phyloP scores from a whole-genome alignment of 148 eudicot genomes.

The Silene conica region DNA sequence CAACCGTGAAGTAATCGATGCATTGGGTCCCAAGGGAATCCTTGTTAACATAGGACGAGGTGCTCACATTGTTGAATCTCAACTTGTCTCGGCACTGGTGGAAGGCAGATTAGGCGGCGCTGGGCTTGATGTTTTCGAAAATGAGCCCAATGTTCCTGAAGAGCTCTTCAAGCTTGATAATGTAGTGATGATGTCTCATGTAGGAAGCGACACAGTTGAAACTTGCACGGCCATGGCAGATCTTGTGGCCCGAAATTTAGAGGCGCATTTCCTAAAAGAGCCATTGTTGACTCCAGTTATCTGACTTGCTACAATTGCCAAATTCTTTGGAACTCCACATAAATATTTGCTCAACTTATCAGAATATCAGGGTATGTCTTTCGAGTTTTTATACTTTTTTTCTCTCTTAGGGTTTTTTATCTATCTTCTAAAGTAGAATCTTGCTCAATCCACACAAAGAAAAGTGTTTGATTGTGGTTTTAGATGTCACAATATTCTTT shows the following conservation, averaged over 20 bases:
- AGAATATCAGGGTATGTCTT: not conserved
- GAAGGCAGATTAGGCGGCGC: constrained; percentile 83
- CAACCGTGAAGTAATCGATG: constrained; percentile 59
- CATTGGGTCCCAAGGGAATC: constrained; percentile 64
- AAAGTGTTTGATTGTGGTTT: not conserved
- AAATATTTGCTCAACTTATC: not conserved
- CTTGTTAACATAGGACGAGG: constrained; percentile 83
- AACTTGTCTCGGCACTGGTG: constrained; percentile 67
- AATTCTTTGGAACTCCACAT: not conserved
- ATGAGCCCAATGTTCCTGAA: constrained; percentile 78
- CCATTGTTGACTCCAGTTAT: constrained; percentile 67
- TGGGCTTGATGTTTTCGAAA: constrained; percentile 83
- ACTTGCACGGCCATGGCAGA: constrained; percentile 73
- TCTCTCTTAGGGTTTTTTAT: not conserved
- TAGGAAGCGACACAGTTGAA: constrained; percentile 61
- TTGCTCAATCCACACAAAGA: not conserved
- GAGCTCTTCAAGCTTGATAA: constrained; percentile 54
- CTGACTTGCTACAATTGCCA: constrained; percentile 16
- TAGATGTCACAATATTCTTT: not conserved
- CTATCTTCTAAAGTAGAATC: not conserved
- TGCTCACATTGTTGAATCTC: constrained; percentile 66
- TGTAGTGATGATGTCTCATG: constrained; percentile 69
- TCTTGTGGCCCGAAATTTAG: constrained; percentile 60
- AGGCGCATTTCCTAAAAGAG: constrained; percentile 51
- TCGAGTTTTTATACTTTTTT: not conserved